Evolutionary conservation across 1,284 basidiomycete genomes (phyloP).

Genomic region (Coniferiporia sulphurascens): DNA sequence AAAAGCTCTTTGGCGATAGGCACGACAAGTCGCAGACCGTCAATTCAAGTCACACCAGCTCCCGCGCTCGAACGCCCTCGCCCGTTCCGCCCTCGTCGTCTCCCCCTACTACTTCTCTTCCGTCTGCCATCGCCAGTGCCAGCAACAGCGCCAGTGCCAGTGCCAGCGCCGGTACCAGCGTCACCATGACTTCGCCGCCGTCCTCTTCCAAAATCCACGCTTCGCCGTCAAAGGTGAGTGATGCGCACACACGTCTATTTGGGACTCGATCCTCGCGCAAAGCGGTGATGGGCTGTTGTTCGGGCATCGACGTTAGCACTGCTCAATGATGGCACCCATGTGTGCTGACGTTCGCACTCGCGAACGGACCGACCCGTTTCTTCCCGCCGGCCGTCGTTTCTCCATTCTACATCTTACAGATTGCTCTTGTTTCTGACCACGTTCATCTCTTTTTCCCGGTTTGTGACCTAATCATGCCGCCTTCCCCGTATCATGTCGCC

Average conservation of each 20-base stretch:
- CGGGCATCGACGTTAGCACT: neutral
- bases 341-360: too few relatives aligned
- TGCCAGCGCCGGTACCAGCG: neutral
- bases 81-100: neutral
- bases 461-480: too few relatives aligned
- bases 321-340: neutral
- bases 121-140: neutral
- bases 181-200: slow-evolving; percentile 12
- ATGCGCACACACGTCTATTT: neutral
- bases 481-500: neutral
- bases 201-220: slow-evolving; percentile 35
- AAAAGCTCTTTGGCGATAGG: slow-evolving; percentile 1
- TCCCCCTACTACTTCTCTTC: neutral
- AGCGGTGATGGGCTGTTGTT: neutral
- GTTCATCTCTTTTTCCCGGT: too few relatives aligned
- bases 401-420: neutral
- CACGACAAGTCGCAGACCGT: neutral
- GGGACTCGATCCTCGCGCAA: neutral
- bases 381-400: neutral
- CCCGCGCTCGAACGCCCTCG: neutral
- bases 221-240: slow-evolving; percentile 61
- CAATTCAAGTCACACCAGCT: neutral
- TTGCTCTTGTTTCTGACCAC: neutral
- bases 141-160: neutral
- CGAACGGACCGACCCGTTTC: too few relatives aligned